Evolutionary conservation across 179 eudicot genomes (phyloP).

Genomic region (Spergularia azorica): DNA sequence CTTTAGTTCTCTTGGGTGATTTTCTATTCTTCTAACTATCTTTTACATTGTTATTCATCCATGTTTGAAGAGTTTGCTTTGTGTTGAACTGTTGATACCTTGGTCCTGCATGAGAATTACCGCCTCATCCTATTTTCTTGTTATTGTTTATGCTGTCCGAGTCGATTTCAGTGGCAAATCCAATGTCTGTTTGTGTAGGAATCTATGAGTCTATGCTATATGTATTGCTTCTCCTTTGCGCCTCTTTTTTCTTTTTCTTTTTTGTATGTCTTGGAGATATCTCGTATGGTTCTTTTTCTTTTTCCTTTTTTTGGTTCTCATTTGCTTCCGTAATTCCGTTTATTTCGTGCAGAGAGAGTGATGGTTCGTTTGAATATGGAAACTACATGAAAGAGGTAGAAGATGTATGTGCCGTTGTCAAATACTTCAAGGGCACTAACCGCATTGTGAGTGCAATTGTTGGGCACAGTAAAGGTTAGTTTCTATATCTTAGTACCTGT

Average conservation of each 20-base stretch:
- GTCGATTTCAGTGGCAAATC: background rate
- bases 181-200: background rate
- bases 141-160: background rate
- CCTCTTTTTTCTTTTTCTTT: background rate
- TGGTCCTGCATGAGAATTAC: background rate
- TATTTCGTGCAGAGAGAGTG: conserved; percentile 62
- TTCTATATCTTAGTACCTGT: background rate
- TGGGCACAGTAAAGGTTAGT: conserved; percentile 82
- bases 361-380: conserved; percentile 66
- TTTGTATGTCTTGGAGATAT: no score
- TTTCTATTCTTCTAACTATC: no score
- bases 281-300: background rate
- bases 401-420: conserved; percentile 61
- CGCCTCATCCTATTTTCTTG: background rate
- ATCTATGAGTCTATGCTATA: background rate
- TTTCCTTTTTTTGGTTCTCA: no score
- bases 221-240: background rate
- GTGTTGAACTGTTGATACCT: no score
- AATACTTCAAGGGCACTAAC: conserved; percentile 43
- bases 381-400: conserved; percentile 64
- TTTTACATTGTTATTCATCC: no score
- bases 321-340: background rate
- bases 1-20: no score
- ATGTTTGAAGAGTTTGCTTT: no score
- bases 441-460: conserved; percentile 53